Evolutionary conservation across 306 rosid genomes (phyloP).

Genomic region (Malus asiatica): DNA sequence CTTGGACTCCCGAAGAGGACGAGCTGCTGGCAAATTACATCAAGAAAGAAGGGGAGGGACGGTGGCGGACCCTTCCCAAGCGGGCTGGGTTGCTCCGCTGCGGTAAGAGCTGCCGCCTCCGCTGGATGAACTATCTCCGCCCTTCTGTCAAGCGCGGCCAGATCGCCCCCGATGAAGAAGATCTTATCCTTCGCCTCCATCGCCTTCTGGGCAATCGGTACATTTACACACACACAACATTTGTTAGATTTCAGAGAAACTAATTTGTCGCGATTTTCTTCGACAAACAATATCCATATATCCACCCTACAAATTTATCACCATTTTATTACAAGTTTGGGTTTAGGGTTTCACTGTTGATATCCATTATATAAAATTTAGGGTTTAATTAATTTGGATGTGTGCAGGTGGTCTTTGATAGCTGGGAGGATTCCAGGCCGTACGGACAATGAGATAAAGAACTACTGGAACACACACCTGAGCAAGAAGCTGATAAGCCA

Average conservation of each 20-base stretch:
- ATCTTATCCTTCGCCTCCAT: slow-evolving; percentile 90
- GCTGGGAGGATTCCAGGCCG: slow-evolving; percentile 95
- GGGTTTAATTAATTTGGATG: neutral
- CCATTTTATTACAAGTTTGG: neutral
- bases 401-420: slow-evolving; percentile 74
- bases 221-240: too few species aligned
- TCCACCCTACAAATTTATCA: neutral
- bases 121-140: slow-evolving; percentile 96
- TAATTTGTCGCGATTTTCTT: neutral
- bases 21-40: slow-evolving; percentile 44
- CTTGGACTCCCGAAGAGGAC: slow-evolving; percentile 83
- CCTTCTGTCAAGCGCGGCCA: slow-evolving; percentile 79
- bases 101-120: slow-evolving; percentile 90
- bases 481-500: slow-evolving; percentile 83
- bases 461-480: slow-evolving; percentile 88
- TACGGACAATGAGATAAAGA: slow-evolving; percentile 83
- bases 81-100: slow-evolving; percentile 76
- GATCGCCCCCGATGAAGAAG: slow-evolving; percentile 87
- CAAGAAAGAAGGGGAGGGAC: slow-evolving; percentile 70
- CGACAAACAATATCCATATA: neutral
- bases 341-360: slow-evolving; percentile 9
- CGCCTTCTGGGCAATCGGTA: slow-evolving; percentile 86
- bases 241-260: too few species aligned
- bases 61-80: slow-evolving; percentile 78
- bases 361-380: neutral